phyloP scores from a whole-genome alignment of 352 stramenopile species.

The Saprolegnia parasitica region DNA sequence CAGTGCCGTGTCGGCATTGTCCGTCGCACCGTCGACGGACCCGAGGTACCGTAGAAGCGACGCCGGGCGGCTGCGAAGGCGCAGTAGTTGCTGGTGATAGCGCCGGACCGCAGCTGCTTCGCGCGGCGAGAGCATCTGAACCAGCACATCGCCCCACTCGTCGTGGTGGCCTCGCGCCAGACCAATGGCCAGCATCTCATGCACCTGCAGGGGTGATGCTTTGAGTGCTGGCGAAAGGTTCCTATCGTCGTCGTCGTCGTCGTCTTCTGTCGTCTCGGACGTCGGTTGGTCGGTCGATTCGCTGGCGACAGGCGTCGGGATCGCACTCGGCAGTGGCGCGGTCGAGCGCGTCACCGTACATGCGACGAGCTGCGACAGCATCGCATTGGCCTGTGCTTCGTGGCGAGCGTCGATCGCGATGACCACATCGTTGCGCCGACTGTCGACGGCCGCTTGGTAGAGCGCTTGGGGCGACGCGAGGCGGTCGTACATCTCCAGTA shows the following conservation, averaged over 20 bases:
- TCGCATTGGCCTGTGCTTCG: neutral
- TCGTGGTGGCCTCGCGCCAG: neutral
- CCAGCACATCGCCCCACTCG: constrained; percentile 10
- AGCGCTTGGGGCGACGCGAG: neutral
- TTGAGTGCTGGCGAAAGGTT: neutral
- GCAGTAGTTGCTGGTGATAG: neutral
- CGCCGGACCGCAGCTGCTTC: neutral
- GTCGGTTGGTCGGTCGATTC: neutral
- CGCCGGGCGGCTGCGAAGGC: neutral
- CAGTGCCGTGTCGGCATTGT: neutral
- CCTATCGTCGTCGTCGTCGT: neutral
- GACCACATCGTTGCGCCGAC: neutral
- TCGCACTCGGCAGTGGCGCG: too few species aligned
- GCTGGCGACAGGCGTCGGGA: too few species aligned
- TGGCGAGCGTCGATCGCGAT: neutral
- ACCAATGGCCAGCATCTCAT: neutral
- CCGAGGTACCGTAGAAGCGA: neutral
- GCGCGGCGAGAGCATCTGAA: neutral
- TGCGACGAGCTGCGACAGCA: neutral
- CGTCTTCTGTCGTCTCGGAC: neutral
- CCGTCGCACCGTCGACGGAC: neutral
- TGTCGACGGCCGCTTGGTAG: neutral
- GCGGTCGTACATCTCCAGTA: neutral
- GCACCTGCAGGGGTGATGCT: neutral
- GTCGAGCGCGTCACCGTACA: neutral